Percentiles rank a stretch among this genome's conserved stretches.
These are phyloP conservation scores for Nasturtium officinale DNA, from an alignment of 345 rosid species.

Conservation along the genomic window DNA sequence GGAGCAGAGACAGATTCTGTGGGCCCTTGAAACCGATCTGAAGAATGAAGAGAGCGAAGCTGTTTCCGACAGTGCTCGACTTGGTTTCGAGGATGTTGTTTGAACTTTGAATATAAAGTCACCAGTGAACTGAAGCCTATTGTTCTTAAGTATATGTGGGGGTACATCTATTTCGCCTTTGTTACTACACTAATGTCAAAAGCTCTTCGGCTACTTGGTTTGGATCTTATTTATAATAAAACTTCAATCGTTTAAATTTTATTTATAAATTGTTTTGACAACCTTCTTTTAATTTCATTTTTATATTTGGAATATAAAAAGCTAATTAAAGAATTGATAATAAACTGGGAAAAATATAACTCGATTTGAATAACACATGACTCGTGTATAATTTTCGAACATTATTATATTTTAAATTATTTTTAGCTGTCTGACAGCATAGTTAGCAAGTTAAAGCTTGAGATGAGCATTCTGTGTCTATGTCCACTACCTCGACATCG, in stretches of 20 bases:
- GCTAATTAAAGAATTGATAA: background rate
- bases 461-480: too few species aligned
- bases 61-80: slow-evolving; percentile 31
- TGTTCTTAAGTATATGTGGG: background rate
- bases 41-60: slow-evolving; percentile 43
- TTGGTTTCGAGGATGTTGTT: slow-evolving; percentile 41
- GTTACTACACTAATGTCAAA: background rate
- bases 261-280: too few species aligned
- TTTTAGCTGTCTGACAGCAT: too few species aligned
- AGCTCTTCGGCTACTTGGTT: background rate
- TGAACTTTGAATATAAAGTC: slow-evolving; percentile 25
- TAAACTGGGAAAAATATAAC: too few species aligned
- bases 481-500: too few species aligned
- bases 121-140: slow-evolving; percentile 12
- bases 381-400: too few species aligned
- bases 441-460: too few species aligned
- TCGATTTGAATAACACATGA: too few species aligned
- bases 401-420: too few species aligned
- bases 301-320: too few species aligned
- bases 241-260: background rate
- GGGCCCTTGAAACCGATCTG: slow-evolving; percentile 31
- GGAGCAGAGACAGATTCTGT: slow-evolving; percentile 25
- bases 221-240: background rate
- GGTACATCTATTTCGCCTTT: background rate
- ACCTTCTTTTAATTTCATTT: too few species aligned